Conservation (phyloP, 495 filamentous ascomycete species). For the Lasiosphaeria ovina region DNA sequence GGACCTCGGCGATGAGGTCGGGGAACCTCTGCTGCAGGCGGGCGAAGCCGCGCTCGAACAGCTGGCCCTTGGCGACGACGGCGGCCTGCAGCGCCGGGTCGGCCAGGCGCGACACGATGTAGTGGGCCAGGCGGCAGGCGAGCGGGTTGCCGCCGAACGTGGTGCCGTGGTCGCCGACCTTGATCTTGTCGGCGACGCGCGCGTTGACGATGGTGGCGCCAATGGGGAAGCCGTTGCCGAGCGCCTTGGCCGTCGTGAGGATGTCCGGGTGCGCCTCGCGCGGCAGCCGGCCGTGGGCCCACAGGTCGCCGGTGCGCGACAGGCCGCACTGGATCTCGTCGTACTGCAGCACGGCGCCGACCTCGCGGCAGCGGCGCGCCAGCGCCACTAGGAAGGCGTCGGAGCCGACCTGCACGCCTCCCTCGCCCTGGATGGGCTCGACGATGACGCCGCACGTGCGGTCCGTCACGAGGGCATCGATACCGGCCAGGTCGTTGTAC, state of each 20-base stretch:
- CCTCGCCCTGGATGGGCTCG: slow-evolving; percentile 97
- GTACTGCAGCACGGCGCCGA: slow-evolving; percentile 85
- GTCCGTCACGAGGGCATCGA: slow-evolving; percentile 71
- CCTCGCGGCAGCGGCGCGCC: slow-evolving; percentile 75
- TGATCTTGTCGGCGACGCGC: slow-evolving; percentile 75
- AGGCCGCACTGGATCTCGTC: slow-evolving; percentile 98
- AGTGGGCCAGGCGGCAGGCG: slow-evolving; percentile 76
- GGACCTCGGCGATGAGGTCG: slow-evolving; percentile 67
- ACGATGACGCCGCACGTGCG: slow-evolving; percentile 93
- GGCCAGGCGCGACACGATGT: slow-evolving; percentile 73
- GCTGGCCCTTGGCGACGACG: slow-evolving; percentile 61
- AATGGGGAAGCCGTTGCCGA: slow-evolving; percentile 94
- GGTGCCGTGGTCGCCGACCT: slow-evolving; percentile 91
- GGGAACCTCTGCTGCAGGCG: slow-evolving; percentile 65
- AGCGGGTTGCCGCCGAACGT: slow-evolving; percentile 97
- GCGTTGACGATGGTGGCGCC: slow-evolving; percentile 84
- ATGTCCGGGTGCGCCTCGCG: slow-evolving; percentile 87
- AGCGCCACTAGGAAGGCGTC: slow-evolving; percentile 78
- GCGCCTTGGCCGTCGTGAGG: slow-evolving; percentile 88
- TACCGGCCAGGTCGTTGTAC: slow-evolving; percentile 73
- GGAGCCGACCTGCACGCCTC: slow-evolving; percentile 81
- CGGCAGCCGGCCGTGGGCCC: slow-evolving; percentile 78
- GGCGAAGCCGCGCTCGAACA: slow-evolving; percentile 65
- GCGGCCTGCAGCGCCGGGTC: slow-evolving; percentile 59
- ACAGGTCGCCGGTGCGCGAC: slow-evolving; percentile 78